Percentiles rank a stretch among this genome's conserved stretches.
Conservation (phyloP, 2,329 filamentous ascomycete genomes). For the Talaromyces rugulosus region DNA sequence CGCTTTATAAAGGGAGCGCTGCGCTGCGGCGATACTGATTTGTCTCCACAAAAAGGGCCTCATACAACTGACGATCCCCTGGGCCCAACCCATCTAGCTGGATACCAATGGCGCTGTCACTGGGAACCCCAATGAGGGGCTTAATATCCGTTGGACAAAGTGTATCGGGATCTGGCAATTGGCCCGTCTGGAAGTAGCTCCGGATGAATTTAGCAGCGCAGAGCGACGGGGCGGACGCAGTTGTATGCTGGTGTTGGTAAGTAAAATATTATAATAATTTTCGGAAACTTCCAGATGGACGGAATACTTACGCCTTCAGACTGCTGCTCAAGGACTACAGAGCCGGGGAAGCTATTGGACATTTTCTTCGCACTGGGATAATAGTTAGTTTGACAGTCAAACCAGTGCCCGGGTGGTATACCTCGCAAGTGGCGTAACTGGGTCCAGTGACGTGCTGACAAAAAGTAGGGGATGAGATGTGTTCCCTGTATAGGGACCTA, state of each 20-base stretch:
- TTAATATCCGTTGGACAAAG: constrained; percentile 24
- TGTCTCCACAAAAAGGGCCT: constrained; percentile 5
- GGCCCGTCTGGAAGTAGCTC: constrained; percentile 28
- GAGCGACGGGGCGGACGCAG: constrained; percentile 19
- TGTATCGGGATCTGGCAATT: constrained; percentile 22
- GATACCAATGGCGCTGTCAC: neutral
- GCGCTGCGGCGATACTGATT: neutral
- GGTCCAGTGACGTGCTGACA: constrained; percentile 15
- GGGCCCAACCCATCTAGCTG: neutral
- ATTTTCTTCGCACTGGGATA: constrained; percentile 15
- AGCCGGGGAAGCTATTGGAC: constrained; percentile 17
- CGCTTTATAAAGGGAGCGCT: neutral
- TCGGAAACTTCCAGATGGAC: neutral
- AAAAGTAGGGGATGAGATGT: constrained; percentile 17
- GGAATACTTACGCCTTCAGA: constrained; percentile 19
- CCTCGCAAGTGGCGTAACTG: constrained; percentile 16
- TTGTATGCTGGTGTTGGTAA: constrained; percentile 19
- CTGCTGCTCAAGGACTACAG: constrained; percentile 21
- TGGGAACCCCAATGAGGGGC: constrained; percentile 18
- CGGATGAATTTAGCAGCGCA: constrained; percentile 25
- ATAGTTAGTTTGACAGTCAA: neutral
- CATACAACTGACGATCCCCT: neutral
- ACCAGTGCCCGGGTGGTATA: neutral
- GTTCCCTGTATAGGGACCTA: constrained; percentile 14
- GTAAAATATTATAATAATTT: neutral